phyloP scores from a whole-genome alignment of 2,329 filamentous ascomycete species.

The Lachnellula subtilissima region DNA sequence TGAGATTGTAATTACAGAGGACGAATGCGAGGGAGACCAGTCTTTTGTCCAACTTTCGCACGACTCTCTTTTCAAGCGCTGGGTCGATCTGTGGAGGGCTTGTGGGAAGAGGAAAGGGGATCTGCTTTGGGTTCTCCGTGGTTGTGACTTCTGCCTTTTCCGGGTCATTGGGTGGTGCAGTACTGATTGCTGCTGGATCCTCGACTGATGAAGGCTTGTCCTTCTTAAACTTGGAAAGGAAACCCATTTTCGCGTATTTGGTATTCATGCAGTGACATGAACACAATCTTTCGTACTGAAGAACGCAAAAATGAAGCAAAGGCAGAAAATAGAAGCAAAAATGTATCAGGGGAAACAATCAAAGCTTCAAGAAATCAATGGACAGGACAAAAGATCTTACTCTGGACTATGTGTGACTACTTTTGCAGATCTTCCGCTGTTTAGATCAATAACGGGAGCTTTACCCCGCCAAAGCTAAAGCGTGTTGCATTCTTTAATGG shows the following conservation, averaged over 20 bases:
- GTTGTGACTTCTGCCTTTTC: background rate
- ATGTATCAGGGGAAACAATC: too few relatives aligned
- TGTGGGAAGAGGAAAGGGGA: background rate
- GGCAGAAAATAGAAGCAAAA: too few relatives aligned
- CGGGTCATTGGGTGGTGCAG: background rate
- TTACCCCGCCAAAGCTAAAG: too few relatives aligned
- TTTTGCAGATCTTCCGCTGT: too few relatives aligned
- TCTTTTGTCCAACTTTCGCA: conserved; percentile 54
- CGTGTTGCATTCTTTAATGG: too few relatives aligned
- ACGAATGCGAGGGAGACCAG: conserved; percentile 39
- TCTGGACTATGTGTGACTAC: too few relatives aligned
- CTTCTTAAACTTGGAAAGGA: conserved; percentile 4
- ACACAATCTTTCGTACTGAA: too few relatives aligned
- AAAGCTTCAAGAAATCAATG: too few relatives aligned
- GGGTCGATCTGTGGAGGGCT: background rate
- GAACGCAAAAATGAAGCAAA: too few relatives aligned
- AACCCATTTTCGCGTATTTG: background rate
- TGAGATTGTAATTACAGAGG: conserved; percentile 17
- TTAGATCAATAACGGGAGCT: too few relatives aligned
- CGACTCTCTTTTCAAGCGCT: conserved; percentile 42
- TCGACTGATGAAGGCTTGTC: background rate
- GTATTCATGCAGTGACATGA: too few relatives aligned
- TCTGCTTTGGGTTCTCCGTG: background rate
- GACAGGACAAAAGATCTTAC: too few relatives aligned
- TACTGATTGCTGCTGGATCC: background rate